Conservation (phyloP, 116 monocot genomes). For the Papilionanthe hybrid region DNA sequence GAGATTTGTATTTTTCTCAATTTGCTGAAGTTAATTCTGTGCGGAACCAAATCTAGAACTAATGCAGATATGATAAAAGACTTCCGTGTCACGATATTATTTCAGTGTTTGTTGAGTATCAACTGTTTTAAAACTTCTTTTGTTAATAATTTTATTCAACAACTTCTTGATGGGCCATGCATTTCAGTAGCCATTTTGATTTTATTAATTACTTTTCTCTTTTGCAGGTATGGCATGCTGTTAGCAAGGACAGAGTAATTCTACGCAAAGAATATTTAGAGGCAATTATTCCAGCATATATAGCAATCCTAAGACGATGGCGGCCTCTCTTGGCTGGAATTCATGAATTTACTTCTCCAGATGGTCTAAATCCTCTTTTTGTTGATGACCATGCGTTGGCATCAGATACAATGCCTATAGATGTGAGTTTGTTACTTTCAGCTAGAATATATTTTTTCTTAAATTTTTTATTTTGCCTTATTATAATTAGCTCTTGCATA, state of each 20-base stretch:
- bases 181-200: not conserved
- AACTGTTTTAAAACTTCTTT: not conserved
- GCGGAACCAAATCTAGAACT: not conserved
- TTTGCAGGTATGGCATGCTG: conserved; percentile 90
- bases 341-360: conserved; percentile 93
- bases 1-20: not conserved
- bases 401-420: conserved; percentile 75
- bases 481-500: not conserved
- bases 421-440: conserved; percentile 32
- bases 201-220: conserved; percentile 11
- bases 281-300: conserved; percentile 83
- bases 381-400: conserved; percentile 85
- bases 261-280: conserved; percentile 79
- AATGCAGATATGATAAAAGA: not conserved
- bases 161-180: not conserved
- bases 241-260: conserved; percentile 70
- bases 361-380: conserved; percentile 89
- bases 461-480: not conserved
- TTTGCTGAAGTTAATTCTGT: not conserved
- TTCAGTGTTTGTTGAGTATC: not conserved
- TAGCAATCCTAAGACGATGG: conserved; percentile 88
- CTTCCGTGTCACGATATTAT: not conserved
- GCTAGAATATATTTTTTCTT: not conserved
- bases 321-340: conserved; percentile 91
- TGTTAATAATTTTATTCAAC: not conserved